Conservation (phyloP, 2,329 filamentous ascomycete genomes). For the Pezicula radicicola region DNA sequence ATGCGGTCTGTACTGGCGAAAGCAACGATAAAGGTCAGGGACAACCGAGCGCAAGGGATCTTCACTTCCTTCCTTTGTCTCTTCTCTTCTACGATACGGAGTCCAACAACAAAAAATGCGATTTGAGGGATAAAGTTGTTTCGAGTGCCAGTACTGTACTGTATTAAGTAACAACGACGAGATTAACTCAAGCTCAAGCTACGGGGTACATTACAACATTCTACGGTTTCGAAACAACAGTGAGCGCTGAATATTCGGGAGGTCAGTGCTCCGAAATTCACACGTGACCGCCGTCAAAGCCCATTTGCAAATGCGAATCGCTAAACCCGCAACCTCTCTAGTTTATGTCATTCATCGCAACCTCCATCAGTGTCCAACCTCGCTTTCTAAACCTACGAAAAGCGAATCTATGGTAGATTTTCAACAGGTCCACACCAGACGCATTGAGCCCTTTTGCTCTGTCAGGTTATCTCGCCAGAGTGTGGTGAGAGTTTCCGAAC, state of each 20-base stretch:
- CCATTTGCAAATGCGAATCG: too few species aligned
- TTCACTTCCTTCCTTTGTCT: neutral
- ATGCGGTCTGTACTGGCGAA: constrained; percentile 4
- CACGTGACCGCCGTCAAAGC: too few species aligned
- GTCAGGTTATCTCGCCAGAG: too few species aligned
- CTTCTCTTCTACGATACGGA: neutral
- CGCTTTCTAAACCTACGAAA: too few species aligned
- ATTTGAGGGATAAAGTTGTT: neutral
- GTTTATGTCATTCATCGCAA: too few species aligned
- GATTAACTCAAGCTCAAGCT: neutral
- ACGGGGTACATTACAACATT: neutral
- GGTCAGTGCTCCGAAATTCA: too few species aligned
- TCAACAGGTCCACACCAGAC: too few species aligned
- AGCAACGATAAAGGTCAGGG: constrained; percentile 1
- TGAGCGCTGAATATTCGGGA: neutral
- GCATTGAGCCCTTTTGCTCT: too few species aligned
- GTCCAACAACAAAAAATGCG: neutral
- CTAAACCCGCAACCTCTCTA: too few species aligned
- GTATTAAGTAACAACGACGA: neutral
- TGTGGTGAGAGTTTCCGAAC: too few species aligned
- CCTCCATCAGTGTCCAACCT: too few species aligned
- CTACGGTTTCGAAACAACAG: constrained; percentile 1
- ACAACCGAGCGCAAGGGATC: constrained; percentile 1
- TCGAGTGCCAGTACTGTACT: neutral
- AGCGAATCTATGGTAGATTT: too few species aligned